Evolutionary conservation across 192 early-diverging fungal species (phyloP), one percentile per base, ranked within the genome.

Genomic region (Dimargaris cristalligena): DNA sequence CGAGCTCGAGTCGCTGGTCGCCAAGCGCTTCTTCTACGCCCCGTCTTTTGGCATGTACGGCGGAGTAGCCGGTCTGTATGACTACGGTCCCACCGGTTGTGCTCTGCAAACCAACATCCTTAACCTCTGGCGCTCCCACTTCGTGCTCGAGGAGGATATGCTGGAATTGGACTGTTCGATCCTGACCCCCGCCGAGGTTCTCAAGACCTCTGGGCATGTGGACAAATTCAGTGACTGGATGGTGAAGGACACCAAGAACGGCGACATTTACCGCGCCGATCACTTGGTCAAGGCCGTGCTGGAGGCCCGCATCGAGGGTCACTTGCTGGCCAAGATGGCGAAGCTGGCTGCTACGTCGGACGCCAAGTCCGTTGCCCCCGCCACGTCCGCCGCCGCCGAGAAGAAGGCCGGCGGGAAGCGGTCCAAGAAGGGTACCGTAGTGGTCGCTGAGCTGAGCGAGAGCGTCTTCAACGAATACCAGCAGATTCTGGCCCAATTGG

Each of bases 71-170:
- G 96, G 96, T 67, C 83, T 99, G 38, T 99, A 90, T 65, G 96
- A 99, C 72, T 94, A 89, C 68, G 96, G 96, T 22, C 96, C 96
- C 20, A 82, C 92, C 26, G 92, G 91, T 30, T 88, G 83, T 60
- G 92, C 91, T 20, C 77, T 99, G 44, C 87, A 90, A 74, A 84
- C 81, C 67, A 97, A 94, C 68, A 78, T 97, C 66, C 74, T 93
- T 68, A 74, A 73, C 51, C 62, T 89, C 34, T 97, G 93, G 93
- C 80, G 91, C 60, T 85, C 88, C 72, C 92, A 94, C 77, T 99
- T 99, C 74, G 84, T 99, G 4, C 78, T 99, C 20, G 96, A 99
- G 70, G 96, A 99, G 73, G 92, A 99, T 59, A 99, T 99, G 96
- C 86, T 99, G 14, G 96, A 99, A 77, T 78, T 99, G 30, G 96